Base-by-base conservation (phyloP, 2,329 filamentous ascomycete genomes). In the Fusarium piperis region DNA sequence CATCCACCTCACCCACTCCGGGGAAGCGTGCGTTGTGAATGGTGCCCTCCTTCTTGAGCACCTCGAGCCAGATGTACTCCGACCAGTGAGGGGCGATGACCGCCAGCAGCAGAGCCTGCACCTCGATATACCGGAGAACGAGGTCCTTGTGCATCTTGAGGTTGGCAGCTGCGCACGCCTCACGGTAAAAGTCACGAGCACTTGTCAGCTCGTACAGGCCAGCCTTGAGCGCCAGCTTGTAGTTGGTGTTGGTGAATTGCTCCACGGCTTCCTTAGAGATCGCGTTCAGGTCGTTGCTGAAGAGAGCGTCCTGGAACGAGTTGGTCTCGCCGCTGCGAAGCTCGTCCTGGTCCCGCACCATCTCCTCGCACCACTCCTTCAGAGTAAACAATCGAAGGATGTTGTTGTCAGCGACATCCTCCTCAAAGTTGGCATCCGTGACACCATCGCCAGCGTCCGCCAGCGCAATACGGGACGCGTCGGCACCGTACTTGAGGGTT, bases 341-440 rank as follows among this genome's bases (percentile, higher is more conserved):
- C 58, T 79, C 74, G 23, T 85, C 83, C 77, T 93, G 86, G 65
- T 95, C 92, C 74, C 91, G 89, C 62, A 92, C 84, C 77, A 93
- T 89, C 78, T 97, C 94, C 82, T 98, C 94, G 70, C 93, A 95
- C 95, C 95, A 98, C 81, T 97, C 93, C 79, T 94, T 91, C 59
- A 97, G 86, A 30, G 86, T 90, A 79, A 90, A 95, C 59, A 98
- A 88, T 77, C 94, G 91, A 70, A 98, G 87, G 77, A 98, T 97
- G 78, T 91, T 95, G 80, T 92, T 93, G 83, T 98, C 96, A 41
- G 96, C 96, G 39, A 98, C 94, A 62, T 92, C 90, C 84, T 99
- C 96, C 78, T 98, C 96, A 73, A 99, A 97, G 86, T 99, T 99
- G 76, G 95, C 95, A 81, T 99, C 96, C 71, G 94, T 92, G 69